phyloP scores from a whole-genome alignment of 805 yeast genomes.

The Cyberlindnera suaveolens region DNA sequence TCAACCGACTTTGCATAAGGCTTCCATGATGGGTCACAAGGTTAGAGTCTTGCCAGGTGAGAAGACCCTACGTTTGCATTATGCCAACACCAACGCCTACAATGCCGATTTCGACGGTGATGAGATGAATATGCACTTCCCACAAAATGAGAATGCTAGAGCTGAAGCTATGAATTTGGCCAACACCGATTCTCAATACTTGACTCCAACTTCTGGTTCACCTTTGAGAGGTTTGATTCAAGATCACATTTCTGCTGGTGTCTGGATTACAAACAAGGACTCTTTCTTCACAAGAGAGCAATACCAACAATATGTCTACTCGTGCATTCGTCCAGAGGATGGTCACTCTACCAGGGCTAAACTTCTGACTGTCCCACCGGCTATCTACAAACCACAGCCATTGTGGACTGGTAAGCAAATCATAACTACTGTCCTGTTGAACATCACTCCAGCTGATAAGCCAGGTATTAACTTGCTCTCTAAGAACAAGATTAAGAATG shows the following conservation, averaged over 20 bases:
- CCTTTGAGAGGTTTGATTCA: conserved; percentile 98
- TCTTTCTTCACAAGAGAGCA: conserved; percentile 83
- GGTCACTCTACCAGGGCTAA: conserved; percentile 77
- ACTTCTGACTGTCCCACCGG: conserved; percentile 81
- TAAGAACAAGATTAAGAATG: conserved; percentile 85
- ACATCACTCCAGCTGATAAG: conserved; percentile 78
- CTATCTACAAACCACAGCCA: conserved; percentile 79
- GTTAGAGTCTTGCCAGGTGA: conserved; percentile 97
- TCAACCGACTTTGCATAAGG: conserved; percentile 98
- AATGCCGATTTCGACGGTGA: conserved; percentile 99
- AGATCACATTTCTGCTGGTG: conserved; percentile 98
- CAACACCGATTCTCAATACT: conserved; percentile 93
- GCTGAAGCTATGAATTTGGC: conserved; percentile 95
- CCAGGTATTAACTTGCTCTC: conserved; percentile 88
- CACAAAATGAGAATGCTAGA: conserved; percentile 94
- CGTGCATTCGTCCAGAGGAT: conserved; percentile 94
- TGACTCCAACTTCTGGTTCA: conserved; percentile 97
- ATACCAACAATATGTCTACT: conserved; percentile 90
- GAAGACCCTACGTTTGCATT: conserved; percentile 91
- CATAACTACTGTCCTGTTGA: conserved; percentile 83
- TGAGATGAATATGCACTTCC: conserved; percentile 99
- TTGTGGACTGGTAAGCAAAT: conserved; percentile 98
- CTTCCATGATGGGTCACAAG: conserved; percentile 99
- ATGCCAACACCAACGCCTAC: conserved; percentile 98
- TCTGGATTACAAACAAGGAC: conserved; percentile 94